These are phyloP conservation scores for Talaromyces pinophilus DNA, from an alignment of 2,329 filamentous ascomycete species.

Conservation along the genomic window DNA sequence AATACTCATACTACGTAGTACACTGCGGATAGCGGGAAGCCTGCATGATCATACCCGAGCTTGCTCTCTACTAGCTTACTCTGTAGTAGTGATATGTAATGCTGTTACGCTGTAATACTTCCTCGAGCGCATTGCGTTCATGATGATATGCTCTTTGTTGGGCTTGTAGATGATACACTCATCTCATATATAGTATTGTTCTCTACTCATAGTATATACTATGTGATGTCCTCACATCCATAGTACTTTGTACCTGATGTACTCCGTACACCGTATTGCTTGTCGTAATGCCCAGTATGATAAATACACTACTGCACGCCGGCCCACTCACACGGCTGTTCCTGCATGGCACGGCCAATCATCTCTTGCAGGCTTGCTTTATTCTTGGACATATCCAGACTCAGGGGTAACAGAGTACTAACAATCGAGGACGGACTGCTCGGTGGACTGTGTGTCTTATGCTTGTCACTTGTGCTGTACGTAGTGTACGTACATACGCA, in stretches of 20 bases:
- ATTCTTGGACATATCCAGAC: not conserved
- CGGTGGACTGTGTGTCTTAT: slow-evolving; percentile 6
- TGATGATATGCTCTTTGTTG: no score
- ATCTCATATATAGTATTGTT: no score
- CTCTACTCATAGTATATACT: no score
- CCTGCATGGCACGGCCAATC: slow-evolving; percentile 10
- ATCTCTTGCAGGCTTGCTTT: not conserved
- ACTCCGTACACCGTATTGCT: no score
- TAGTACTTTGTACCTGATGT: no score
- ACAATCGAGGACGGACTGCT: slow-evolving; percentile 1
- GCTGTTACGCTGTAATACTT: no score
- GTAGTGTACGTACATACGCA: not conserved
- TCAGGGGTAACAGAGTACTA: not conserved
- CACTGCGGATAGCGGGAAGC: not conserved
- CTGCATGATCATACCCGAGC: not conserved
- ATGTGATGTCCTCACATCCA: no score
- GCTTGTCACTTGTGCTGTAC: not conserved
- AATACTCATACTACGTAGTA: no score
- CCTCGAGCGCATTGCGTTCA: no score
- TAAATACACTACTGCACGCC: not conserved
- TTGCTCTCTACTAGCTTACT: no score
- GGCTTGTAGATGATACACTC: no score
- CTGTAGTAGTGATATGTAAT: no score
- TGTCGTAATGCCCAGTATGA: not conserved
- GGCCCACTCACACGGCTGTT: slow-evolving; percentile 14